These are phyloP conservation scores for Trypanosoma caninum DNA, from an alignment of 208 protist species.

Conservation along the genomic window DNA sequence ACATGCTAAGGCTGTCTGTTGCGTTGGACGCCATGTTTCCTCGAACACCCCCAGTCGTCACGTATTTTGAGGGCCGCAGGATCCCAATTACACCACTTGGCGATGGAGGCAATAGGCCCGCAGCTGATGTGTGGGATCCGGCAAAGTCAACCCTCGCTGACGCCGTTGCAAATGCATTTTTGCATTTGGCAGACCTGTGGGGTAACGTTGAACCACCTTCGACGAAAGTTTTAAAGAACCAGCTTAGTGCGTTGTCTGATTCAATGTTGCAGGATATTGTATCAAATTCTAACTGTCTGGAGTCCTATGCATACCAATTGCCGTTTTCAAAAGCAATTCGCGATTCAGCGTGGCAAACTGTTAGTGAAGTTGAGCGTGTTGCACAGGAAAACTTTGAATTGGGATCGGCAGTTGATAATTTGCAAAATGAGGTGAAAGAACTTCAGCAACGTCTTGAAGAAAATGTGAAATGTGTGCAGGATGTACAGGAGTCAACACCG, in stretches of 20 bases:
- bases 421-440: conserved; percentile 42
- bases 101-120: no score
- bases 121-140: conserved; percentile 49
- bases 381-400: conserved; percentile 51
- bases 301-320: conserved; percentile 84
- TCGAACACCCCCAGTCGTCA: conserved; percentile 48
- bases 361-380: conserved; percentile 57
- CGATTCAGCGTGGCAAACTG: conserved; percentile 42
- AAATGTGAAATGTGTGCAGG: conserved; percentile 49
- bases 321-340: conserved; percentile 80
- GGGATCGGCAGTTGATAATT: conserved; percentile 39
- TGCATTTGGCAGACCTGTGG: conserved; percentile 61
- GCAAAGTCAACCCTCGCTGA: conserved; percentile 48
- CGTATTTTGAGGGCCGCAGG: conserved; percentile 47
- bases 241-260: conserved; percentile 52
- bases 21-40: conserved; percentile 49
- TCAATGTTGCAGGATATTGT: conserved; percentile 61
- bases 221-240: conserved; percentile 35
- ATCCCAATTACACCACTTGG: conserved; percentile 54
- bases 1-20: conserved; percentile 62
- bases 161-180: conserved; percentile 69
- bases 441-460: conserved; percentile 47
- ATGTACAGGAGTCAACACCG: conserved; percentile 26
- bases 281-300: conserved; percentile 74
- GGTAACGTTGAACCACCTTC: conserved; percentile 64